Percentiles rank a stretch among this genome's conserved stretches.
These are phyloP conservation scores for Citrus sinensis DNA, from an alignment of 345 rosid species.

Conservation along the genomic window DNA sequence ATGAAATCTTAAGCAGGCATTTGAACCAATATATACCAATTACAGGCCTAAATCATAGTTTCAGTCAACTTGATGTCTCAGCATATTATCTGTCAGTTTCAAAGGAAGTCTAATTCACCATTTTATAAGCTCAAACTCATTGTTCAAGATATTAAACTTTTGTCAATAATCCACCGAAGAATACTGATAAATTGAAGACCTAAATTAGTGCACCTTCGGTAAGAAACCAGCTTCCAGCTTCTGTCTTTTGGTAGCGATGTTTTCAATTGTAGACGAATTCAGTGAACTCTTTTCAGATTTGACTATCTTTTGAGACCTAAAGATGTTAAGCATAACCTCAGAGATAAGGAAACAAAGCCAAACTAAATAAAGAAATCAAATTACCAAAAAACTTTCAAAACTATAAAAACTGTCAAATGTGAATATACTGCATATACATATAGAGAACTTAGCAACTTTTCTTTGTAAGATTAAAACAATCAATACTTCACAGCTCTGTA, in stretches of 20 bases:
- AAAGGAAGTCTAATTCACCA: neutral
- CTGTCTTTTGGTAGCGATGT: slow-evolving; percentile 63
- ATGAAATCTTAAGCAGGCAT: neutral
- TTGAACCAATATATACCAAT: neutral
- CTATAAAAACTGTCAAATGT: too few relatives aligned
- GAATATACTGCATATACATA: too few relatives aligned
- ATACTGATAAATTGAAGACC: neutral
- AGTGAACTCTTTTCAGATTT: slow-evolving; percentile 34
- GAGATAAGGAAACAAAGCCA: neutral
- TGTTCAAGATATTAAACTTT: neutral
- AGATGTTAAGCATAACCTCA: slow-evolving; percentile 4
- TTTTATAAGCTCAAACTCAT: neutral
- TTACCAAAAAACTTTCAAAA: neutral
- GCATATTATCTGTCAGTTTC: neutral
- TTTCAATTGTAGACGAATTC: slow-evolving; percentile 34
- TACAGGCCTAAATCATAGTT: neutral
- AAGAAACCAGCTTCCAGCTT: slow-evolving; percentile 79
- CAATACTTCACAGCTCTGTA: neutral
- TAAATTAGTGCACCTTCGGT: slow-evolving; percentile 48
- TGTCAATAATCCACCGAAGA: slow-evolving; percentile 1
- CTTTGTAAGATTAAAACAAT: neutral
- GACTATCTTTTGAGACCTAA: slow-evolving; percentile 41
- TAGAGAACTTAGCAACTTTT: neutral
- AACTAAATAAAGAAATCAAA: neutral
- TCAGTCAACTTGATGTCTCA: neutral